Percentiles rank a stretch among this genome's conserved stretches.
phyloP scores from a whole-genome alignment of 2,329 filamentous ascomycete species.

The Calonectria leucothoes region DNA sequence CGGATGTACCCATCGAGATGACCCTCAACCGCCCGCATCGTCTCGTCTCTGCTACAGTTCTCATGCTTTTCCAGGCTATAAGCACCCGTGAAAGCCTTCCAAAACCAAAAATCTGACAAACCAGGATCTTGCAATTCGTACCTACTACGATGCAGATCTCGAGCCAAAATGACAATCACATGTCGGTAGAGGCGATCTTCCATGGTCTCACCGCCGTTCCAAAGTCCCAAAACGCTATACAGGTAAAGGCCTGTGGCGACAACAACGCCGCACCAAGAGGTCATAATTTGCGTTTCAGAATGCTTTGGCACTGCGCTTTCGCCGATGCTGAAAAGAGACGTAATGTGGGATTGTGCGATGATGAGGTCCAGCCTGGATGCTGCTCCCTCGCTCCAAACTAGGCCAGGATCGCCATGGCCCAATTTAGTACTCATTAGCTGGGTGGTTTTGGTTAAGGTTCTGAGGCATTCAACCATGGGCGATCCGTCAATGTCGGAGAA shows the following conservation, averaged over 20 bases:
- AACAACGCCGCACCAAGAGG: constrained; percentile 26
- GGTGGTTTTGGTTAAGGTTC: constrained; percentile 18
- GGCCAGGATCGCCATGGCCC: constrained; percentile 27
- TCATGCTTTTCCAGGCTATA: neutral
- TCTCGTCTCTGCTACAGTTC: neutral
- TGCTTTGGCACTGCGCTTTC: accelerated
- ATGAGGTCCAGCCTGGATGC: constrained; percentile 30
- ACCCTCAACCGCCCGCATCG: neutral
- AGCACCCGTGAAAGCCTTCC: constrained; percentile 5
- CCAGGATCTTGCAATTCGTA: neutral
- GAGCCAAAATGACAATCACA: neutral
- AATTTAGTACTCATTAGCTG: neutral
- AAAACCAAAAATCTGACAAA: constrained; percentile 5
- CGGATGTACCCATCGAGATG: neutral
- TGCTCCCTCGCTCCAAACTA: constrained; percentile 37
- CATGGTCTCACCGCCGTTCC: constrained; percentile 17
- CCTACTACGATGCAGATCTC: neutral
- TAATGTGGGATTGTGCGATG: constrained; percentile 30
- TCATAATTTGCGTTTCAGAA: neutral
- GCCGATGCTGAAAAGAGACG: constrained; percentile 19
- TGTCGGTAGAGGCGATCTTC: neutral
- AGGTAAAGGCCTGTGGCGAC: neutral
- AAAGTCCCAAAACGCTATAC: neutral
- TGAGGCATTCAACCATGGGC: constrained; percentile 26
- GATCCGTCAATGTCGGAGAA: constrained; percentile 31